Base-by-base conservation (phyloP, 75 land plant genomes). In the Adiantum capillusveneris region DNA sequence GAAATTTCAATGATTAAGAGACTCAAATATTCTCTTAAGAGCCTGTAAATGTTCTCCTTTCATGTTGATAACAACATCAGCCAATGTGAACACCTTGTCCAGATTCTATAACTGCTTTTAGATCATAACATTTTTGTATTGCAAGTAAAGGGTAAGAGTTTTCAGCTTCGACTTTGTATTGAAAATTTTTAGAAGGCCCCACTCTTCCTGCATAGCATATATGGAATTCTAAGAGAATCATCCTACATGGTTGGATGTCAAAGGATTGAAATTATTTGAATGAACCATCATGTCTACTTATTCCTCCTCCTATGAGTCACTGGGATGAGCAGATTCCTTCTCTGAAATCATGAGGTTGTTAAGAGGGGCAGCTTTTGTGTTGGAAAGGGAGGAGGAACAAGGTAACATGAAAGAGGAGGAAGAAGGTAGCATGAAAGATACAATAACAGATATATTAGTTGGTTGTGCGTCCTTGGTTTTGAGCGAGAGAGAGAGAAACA, bases 191-290 rank as follows among this genome's bases (percentile, higher is more conserved):
- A 85, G 64, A 63, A 94, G 56, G 17, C 60, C 64, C 0, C 65
- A 74, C 57, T 81, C 63, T 85, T 94, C 98, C n/a, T n/a, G n/a
- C 27, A 94, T 36, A 0, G 68, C 60, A 53, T 94, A 96, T 56
- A 83, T 63, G 54, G 70, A 63, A 25, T 67, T 79, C 98, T 96
- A 94, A 14, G 91, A 83, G 67, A 86, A 94, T 96, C 98, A 94
- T 51, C 85, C 96, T 53, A 27, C 55, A 26, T 53, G 55, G 55
- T 53, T 53, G 5, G 55, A 27, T 24, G 28, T 53, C 14, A 53
- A 25, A 26, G 25, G 28, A 24, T 27, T 27, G 5, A 26, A 6
- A 53, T 24, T 53, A 3, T 53, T 26, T 3, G 25, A 24, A 19
- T 22, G 5, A 17, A n/a, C 17, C 5, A 17, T 14, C 5, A 20